Evolutionary conservation across 129 eudicot species (phyloP).

Genomic region (Rutidosis leptorrhynchoides): DNA sequence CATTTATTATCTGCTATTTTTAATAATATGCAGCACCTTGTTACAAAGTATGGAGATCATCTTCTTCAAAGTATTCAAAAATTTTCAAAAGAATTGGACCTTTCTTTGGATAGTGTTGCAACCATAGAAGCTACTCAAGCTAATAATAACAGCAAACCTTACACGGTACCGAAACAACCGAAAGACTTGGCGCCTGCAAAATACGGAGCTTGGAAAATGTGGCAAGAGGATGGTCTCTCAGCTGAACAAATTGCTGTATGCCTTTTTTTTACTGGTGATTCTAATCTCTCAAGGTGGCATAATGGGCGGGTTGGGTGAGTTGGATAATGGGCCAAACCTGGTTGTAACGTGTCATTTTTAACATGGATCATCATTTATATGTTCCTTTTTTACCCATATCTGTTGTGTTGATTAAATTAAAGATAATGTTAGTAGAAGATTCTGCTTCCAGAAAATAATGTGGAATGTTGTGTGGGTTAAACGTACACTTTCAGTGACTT

Average conservation of each 20-base stretch:
- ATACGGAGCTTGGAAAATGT: slow-evolving; percentile 86
- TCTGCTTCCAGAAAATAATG: not conserved
- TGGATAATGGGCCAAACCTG: slow-evolving; percentile 13
- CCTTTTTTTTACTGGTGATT: not conserved
- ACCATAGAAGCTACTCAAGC: slow-evolving; percentile 37
- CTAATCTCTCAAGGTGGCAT: slow-evolving; percentile 9
- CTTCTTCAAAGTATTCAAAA: slow-evolving; percentile 51
- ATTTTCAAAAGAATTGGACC: slow-evolving; percentile 49
- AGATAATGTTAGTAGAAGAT: not conserved
- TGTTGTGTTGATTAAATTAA: not conserved
- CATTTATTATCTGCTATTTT: not conserved
- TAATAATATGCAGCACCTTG: slow-evolving; percentile 61
- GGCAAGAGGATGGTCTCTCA: slow-evolving; percentile 74
- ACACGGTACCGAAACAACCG: slow-evolving; percentile 30
- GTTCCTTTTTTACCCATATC: not conserved
- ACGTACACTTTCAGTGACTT: not conserved
- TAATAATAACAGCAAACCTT: slow-evolving; percentile 36
- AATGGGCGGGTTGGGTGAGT: not conserved
- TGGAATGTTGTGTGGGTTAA: not conserved
- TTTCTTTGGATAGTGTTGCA: slow-evolving; percentile 59
- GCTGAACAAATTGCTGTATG: slow-evolving; percentile 73
- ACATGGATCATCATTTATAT: not conserved
- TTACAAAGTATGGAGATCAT: slow-evolving; percentile 61
- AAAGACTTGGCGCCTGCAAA: slow-evolving; percentile 66
- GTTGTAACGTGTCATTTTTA: no score